These are phyloP conservation scores for carrot (Daucus carota) DNA, from an alignment of 129 eudicot species.

Conservation along the genomic window DH1_v3.0 NC_030388.2:23876501-23877000, in stretches of 20 bases:
- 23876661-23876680: constrained; percentile 99
- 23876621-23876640: constrained; percentile 99
- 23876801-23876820: neutral
- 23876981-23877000: neutral
- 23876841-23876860: no score
- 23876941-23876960: no score
- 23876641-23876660: constrained; percentile 82
- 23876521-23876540: constrained; percentile 90
- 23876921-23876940: no score
- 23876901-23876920: neutral
- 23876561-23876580: constrained; percentile 84
- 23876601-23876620: constrained; percentile 99
- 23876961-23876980: no score
- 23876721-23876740: constrained; percentile 31
- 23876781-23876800: neutral
- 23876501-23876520: constrained; percentile 68
- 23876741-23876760: neutral
- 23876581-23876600: constrained; percentile 96
- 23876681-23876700: constrained; percentile 99
- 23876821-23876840: neutral
- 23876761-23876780: neutral
- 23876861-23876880: neutral
- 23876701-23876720: constrained; percentile 94
- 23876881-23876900: neutral
- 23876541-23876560: constrained; percentile 99